phyloP scores from a whole-genome alignment of 768 basidiomycete species.

The Asterophora parasitica region DNA sequence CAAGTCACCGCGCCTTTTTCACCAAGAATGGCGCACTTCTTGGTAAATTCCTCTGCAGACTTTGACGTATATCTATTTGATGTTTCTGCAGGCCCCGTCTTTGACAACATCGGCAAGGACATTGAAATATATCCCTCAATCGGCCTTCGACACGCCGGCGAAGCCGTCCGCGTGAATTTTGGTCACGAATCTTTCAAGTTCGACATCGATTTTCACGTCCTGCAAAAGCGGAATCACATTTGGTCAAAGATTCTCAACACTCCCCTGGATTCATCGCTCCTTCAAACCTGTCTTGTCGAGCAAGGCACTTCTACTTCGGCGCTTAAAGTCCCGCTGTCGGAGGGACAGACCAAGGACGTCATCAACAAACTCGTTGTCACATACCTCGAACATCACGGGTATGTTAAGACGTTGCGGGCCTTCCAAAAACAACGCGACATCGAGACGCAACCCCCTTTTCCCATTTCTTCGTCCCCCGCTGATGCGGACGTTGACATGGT shows the following conservation, averaged over 20 bases:
- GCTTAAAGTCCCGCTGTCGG: conserved; percentile 30
- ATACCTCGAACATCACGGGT: conserved; percentile 84
- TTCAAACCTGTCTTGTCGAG: conserved; percentile 22
- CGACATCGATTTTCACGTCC: conserved; percentile 86
- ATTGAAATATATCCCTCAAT: conserved; percentile 80
- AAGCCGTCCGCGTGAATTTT: conserved; percentile 83
- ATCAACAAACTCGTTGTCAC: conserved; percentile 72
- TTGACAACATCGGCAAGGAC: conserved; percentile 65
- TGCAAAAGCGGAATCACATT: conserved; percentile 57
- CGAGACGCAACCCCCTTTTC: conserved; percentile 11
- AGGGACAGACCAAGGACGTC: conserved; percentile 51
- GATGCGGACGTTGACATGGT: conserved; percentile 46
- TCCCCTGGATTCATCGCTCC: conserved; percentile 38
- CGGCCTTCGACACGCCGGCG: conserved; percentile 76
- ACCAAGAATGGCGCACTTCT: conserved; percentile 82
- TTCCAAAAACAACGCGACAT: conserved; percentile 46
- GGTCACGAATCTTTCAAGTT: conserved; percentile 81
- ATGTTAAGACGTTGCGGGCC: conserved; percentile 63
- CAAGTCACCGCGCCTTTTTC: conserved; percentile 74
- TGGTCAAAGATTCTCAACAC: conserved; percentile 67
- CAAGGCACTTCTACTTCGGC: conserved; percentile 14
- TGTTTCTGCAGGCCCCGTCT: conserved; percentile 49
- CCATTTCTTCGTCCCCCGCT: conserved; percentile 1
- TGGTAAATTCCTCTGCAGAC: conserved; percentile 32
- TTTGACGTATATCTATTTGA: neutral